Evolutionary conservation across 495 filamentous ascomycete genomes (phyloP).

Genomic region (Talaromyces liani): DNA sequence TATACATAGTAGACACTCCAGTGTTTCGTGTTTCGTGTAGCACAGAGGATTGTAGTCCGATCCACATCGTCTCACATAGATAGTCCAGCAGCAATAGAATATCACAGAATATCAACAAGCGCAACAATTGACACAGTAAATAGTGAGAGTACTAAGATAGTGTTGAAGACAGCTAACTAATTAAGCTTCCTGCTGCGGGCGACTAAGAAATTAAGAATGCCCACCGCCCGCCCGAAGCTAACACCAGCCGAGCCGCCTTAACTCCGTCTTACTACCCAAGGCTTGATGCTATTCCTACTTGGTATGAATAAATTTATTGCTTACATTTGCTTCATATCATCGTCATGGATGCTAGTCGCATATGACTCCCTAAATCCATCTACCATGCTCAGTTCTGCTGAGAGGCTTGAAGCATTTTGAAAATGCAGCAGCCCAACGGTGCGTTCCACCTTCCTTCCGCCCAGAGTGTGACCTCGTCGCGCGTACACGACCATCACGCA

Average conservation of each 20-base stretch:
- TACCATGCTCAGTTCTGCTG: background rate
- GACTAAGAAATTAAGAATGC: background rate
- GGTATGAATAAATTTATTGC: background rate
- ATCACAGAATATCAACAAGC: background rate
- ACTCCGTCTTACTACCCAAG: background rate
- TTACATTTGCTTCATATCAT: background rate
- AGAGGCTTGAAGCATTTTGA: conserved; percentile 5
- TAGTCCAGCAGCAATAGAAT: background rate
- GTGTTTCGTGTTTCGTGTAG: background rate
- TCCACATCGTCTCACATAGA: background rate
- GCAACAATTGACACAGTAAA: background rate
- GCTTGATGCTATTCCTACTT: background rate
- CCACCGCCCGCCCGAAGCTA: background rate
- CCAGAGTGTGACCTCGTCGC: background rate
- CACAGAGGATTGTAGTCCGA: background rate
- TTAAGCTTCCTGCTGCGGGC: background rate
- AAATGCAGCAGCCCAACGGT: conserved; percentile 9
- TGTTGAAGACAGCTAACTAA: background rate
- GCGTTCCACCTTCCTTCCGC: background rate
- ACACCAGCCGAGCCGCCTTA: background rate
- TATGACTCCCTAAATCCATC: background rate
- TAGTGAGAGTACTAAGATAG: background rate
- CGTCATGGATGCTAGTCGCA: background rate
- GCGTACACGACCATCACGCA: background rate
- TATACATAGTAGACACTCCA: background rate